Conservation (phyloP, 1,139 yeast species). For the Kazachstania sp. region DNA sequence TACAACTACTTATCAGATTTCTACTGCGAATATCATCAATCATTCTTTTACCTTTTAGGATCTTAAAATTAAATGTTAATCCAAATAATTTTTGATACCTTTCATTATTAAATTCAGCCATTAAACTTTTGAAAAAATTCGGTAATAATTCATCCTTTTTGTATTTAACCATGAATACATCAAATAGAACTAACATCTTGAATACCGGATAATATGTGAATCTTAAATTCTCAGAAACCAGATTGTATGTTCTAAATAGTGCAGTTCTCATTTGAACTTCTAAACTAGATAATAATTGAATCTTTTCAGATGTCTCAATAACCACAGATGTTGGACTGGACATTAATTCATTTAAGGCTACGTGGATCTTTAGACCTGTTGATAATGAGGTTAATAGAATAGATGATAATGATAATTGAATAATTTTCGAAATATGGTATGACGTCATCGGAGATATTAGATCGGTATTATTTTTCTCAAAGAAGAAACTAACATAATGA, state of each 20-base stretch:
- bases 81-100: conserved; percentile 14
- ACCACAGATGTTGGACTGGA: neutral
- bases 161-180: conserved; percentile 22
- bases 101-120: conserved; percentile 12
- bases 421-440: conserved; percentile 18
- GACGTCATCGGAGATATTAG: conserved; percentile 14
- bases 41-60: conserved; percentile 9
- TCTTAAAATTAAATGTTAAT: conserved; percentile 15
- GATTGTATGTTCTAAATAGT: conserved; percentile 17
- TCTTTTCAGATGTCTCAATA: conserved; percentile 8
- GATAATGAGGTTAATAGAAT: conserved; percentile 19
- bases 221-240: conserved; percentile 22
- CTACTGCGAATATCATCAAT: conserved; percentile 12
- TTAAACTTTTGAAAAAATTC: conserved; percentile 9
- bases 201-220: conserved; percentile 28
- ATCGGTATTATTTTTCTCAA: conserved; percentile 13
- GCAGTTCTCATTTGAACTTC: conserved; percentile 16
- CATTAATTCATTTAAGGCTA: conserved; percentile 10
- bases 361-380: conserved; percentile 19
- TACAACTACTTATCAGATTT: conserved; percentile 11
- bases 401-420: conserved; percentile 21
- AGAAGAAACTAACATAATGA: conserved; percentile 17
- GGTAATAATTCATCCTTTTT: conserved; percentile 19
- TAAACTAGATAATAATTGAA: conserved; percentile 15
- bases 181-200: conserved; percentile 27